Base-by-base conservation (phyloP, 2,329 filamentous ascomycete species). In the Fusarium bactridioides region DNA sequence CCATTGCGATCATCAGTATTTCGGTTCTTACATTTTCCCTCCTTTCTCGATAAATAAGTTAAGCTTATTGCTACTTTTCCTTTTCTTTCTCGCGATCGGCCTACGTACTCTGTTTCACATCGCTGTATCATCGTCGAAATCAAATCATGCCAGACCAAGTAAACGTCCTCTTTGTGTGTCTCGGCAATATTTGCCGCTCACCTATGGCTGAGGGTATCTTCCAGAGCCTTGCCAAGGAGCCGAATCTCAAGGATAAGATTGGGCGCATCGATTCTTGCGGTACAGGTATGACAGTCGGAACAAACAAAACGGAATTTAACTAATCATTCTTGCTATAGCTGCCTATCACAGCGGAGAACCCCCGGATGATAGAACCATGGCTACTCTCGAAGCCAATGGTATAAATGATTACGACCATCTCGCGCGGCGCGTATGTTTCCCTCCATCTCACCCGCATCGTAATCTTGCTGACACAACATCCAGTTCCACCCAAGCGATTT, bases 171-270 rank as follows among this genome's bases (percentile, higher is more conserved):
- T 98, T 98, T 80, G 95, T 98, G 76, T 99, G 96, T 83, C 88
- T 98, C 38, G 96, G 96, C 81, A 99, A 99, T 83, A 98, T 98
- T 79, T 99, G 94, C 80, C 87, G 89, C 68, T 97, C 94, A 12
- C 93, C 96, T 37, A 98, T 99, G 96, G 94, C 95, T 50, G 95
- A 98, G 85, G 96, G 93, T 55, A 93, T 97, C 73, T 98, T 99
- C 84, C 90, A 90, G 65, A 89, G 91, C 67, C 84, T 96, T 44
- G 87, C 88, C 44, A 86, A 88, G 74, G 88, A 91, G 75, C 83
- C 88, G 51, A 85, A 88, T 29, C 90, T 90, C 77, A 85, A 87
- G 76, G 85, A 82, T 51, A 83, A 86, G 67, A 90, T 98, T 78
- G 84, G 84, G 21, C 84, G 84, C 67, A 90, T 98, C 74, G 96